Evolutionary conservation across 2,329 filamentous ascomycete genomes (phyloP), one percentile per base, ranked within the genome.

Genomic region (Ophiostoma fasciatum): DNA sequence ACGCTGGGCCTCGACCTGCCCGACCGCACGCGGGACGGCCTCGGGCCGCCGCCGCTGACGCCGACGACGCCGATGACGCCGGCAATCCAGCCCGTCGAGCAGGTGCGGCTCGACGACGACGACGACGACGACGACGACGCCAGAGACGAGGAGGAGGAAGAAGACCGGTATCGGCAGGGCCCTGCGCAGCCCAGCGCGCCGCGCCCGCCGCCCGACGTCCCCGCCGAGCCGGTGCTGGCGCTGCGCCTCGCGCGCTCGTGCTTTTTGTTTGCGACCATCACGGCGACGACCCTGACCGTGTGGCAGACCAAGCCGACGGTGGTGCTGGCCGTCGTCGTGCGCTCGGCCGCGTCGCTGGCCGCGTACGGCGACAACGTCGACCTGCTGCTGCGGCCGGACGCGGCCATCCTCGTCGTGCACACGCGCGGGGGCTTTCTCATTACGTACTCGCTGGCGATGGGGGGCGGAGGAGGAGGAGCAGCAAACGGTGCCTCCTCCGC

Each of bases 301-400:
- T 98, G 90, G 90, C 90, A 98, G 61, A 88, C 83, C 37, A 88
- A 94, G 81, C 90, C 90, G 33, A 87, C 84, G 36, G 85, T 87
- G 18, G 74, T 94, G 21, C 71, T 96, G 36, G 85, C 85, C 41
- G 74, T 85, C 19, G 77, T 94, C 32, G 69, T 85, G 41, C 81
- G 90, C 45, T 96, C 90, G 33, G 62, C 71, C 35, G 67, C 74
- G 25, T 98, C 90, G 0, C 59, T 96, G 31, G 66, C 73, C 41
- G 78, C 77, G 2, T 96, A 96, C 52, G 90, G 90, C 27, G 68
- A 74, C 26, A 96, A 94, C 55, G 71, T 81, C 37, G 76, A 83
- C 46, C 70, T 98, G 29, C 67, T 94, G 10, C 71, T 98, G 40
- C 79, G 87, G 36, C 88, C 90, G 5, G 90, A 98, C 56, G 85